Evolutionary conservation across 148 eudicot genomes (phyloP), one percentile per base, ranked within the genome.

Genomic region (Nyssa sinensis): DNA sequence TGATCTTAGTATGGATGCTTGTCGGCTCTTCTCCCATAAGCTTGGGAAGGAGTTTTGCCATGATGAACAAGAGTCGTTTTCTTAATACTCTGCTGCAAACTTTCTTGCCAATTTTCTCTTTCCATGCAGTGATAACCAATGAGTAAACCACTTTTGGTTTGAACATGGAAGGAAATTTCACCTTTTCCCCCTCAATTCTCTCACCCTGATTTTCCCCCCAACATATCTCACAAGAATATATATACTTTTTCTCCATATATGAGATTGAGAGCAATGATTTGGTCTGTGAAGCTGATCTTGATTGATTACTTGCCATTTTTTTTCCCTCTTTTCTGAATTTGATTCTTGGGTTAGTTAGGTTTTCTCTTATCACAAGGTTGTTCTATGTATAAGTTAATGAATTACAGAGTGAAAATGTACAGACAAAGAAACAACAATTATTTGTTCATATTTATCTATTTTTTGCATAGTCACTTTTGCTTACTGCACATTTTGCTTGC

Each of bases 1-100:
- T 71, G 97, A 94, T 82, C 93, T 94, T 16, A 91, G 98, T 63
- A 90, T 94, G 95, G 98, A 94, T 51, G 92, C 98, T 75, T 91
- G 98, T 71, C 74, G 88, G 4, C 83, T 92, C 25, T 94, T 94
- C 69, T 90, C 97, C 16, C 83, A 80, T 9, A 92, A 90, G 74
- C 86, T 94, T 0, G 81, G 95, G 84, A 94, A 92, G 71, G 98
- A 94, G 71, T 87, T 94, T 61, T 79, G 80, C 72, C 78, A 78
- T 19, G 83, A 83, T 23, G 91, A 91, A 49, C 93, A 83, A 11
- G 89, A 88, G 2, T 70, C 76, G n/a, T n/a, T n/a, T 35, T 82
- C 82, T 66, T 74, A 60, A 13, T 82, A 19, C 2, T n/a, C n/a
- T n/a, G n/a, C n/a, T n/a, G n/a, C n/a, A n/a, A n/a, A 19, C 7